phyloP scores from a whole-genome alignment of 495 filamentous ascomycete species.

The Hyaloscypha hepaticicola region DNA sequence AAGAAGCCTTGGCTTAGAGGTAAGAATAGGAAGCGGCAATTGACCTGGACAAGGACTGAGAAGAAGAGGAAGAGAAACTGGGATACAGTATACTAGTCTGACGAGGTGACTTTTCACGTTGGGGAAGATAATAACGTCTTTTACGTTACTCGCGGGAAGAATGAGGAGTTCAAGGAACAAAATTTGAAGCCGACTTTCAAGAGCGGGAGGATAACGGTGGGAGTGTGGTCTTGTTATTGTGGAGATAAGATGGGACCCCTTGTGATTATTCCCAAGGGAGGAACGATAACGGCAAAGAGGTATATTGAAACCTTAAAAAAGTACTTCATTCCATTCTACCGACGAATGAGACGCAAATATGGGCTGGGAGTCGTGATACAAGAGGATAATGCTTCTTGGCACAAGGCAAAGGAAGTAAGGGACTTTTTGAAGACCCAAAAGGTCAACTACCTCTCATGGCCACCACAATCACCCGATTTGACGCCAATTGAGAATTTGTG shows the following conservation, averaged over 20 bases:
- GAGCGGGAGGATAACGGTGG: constrained; percentile 1
- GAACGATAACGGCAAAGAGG: constrained; percentile 9
- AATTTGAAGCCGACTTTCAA: constrained; percentile 20
- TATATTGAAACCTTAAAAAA: constrained; percentile 13
- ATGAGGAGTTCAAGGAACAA: constrained; percentile 9
- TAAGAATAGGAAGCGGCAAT: background rate
- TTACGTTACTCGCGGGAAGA: constrained; percentile 8
- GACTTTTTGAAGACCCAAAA: background rate
- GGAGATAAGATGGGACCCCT: constrained; percentile 16
- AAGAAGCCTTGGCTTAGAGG: constrained; percentile 16
- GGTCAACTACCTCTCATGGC: constrained; percentile 6
- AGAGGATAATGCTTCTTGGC: constrained; percentile 21
- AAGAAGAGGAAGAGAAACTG: constrained; percentile 12
- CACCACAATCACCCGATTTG: constrained; percentile 21
- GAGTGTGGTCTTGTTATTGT: constrained; percentile 17
- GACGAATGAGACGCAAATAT: constrained; percentile 10
- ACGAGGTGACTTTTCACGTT: constrained; percentile 18
- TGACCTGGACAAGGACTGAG: background rate
- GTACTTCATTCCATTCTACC: constrained; percentile 19
- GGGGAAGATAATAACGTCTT: constrained; percentile 4
- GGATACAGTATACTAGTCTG: constrained; percentile 8
- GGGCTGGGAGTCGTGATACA: constrained; percentile 5
- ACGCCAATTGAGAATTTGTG: constrained; percentile 22
- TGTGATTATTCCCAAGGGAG: constrained; percentile 7
- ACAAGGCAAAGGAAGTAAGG: constrained; percentile 9